phyloP scores from a whole-genome alignment of 768 basidiomycete species.

The button mushroom (Agaricus bisporus) region DNA sequence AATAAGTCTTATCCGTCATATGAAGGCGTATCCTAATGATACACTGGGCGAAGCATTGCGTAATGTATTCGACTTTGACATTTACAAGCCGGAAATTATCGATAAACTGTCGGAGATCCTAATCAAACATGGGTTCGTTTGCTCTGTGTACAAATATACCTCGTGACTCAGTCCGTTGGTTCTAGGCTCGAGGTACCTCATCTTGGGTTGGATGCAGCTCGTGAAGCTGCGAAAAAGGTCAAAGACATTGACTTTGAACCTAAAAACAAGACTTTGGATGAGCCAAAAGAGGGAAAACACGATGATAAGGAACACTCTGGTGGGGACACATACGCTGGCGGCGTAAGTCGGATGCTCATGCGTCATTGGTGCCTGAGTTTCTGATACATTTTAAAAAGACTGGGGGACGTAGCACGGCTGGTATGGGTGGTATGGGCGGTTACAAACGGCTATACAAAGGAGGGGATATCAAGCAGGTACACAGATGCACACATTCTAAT shows the following conservation, averaged over 20 bases:
- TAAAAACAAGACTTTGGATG: conserved; percentile 39
- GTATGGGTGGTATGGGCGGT: conserved; percentile 60
- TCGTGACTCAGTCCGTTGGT: not conserved
- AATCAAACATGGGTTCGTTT: conserved; percentile 49
- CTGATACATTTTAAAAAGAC: conserved; percentile 29
- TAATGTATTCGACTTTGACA: conserved; percentile 67
- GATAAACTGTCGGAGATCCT: conserved; percentile 55
- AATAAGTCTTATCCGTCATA: conserved; percentile 59
- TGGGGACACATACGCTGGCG: conserved; percentile 62
- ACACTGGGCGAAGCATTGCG: conserved; percentile 51
- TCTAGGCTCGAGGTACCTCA: conserved; percentile 44
- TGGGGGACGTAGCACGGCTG: conserved; percentile 62
- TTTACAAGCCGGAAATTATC: conserved; percentile 60
- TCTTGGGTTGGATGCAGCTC: conserved; percentile 52
- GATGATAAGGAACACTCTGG: conserved; percentile 59
- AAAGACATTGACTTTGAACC: conserved; percentile 55
- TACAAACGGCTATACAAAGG: conserved; percentile 61
- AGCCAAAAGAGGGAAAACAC: conserved; percentile 58
- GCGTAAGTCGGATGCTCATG: conserved; percentile 31
- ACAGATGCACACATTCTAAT: not conserved
- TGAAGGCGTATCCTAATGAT: conserved; percentile 56
- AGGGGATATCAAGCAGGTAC: conserved; percentile 57
- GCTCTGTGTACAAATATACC: not conserved
- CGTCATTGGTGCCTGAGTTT: not conserved
- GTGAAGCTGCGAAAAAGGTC: conserved; percentile 45